Percentiles rank a stretch among this genome's conserved stretches.
phyloP scores from a whole-genome alignment of 1,284 basidiomycete genomes.

The Rhodotorula sp. region DNA sequence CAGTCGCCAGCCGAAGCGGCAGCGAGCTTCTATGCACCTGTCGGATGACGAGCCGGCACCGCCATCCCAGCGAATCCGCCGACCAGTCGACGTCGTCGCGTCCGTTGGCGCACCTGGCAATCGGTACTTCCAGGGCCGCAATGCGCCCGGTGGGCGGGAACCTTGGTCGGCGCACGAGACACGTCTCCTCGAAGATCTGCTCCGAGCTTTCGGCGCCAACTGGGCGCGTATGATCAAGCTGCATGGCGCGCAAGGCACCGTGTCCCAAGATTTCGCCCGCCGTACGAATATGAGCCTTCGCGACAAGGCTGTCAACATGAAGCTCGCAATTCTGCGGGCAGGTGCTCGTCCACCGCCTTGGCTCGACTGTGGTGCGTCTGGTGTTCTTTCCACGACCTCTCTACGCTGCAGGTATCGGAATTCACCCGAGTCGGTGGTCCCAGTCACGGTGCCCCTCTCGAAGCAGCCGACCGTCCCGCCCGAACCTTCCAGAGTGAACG shows the following conservation, averaged over 20 bases:
- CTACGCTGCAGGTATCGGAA: accelerated
- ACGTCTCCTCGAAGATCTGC: not conserved
- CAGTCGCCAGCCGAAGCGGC: not conserved
- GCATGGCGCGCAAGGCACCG: slow-evolving; percentile 11
- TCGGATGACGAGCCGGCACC: not conserved
- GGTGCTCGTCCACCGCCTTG: not conserved
- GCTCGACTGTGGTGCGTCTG: not conserved
- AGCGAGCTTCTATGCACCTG: not conserved
- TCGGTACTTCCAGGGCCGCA: not conserved
- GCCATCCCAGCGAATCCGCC: not conserved
- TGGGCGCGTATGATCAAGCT: slow-evolving; percentile 19
- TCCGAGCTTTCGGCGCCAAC: not conserved
- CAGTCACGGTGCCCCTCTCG: not conserved
- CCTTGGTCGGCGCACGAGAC: slow-evolving; percentile 8
- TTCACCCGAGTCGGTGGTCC: not conserved
- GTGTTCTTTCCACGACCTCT: too few species aligned
- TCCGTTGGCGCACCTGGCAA: not conserved
- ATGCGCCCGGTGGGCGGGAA: not conserved
- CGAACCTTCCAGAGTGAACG: not conserved
- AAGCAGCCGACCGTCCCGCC: not conserved
- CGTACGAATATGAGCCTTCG: slow-evolving; percentile 21
- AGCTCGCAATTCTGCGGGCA: not conserved
- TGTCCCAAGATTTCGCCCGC: not conserved
- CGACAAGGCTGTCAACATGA: slow-evolving; percentile 33
- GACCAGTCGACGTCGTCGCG: not conserved